Conservation (phyloP, 768 basidiomycete species). For the Pisolithus orientalis region DNA sequence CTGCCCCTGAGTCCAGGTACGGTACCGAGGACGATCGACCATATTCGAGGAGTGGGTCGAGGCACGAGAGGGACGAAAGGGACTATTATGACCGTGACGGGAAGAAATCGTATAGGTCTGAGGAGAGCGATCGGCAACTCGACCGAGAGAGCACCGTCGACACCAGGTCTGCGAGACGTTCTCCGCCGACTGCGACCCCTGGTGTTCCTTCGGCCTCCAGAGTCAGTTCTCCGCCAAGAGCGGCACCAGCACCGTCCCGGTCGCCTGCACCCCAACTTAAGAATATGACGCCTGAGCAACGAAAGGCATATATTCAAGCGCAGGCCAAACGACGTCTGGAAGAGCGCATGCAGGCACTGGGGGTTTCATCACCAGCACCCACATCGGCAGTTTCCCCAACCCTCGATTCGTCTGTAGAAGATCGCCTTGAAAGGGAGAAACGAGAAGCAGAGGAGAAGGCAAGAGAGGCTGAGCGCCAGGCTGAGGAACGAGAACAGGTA, state of each 20-base stretch:
- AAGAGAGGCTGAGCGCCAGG: slow-evolving; percentile 69
- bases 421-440: slow-evolving; percentile 79
- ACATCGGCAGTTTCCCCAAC: slow-evolving; percentile 34
- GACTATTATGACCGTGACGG: slow-evolving; percentile 25
- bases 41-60: slow-evolving; percentile 40
- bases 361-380: slow-evolving; percentile 47
- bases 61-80: slow-evolving; percentile 31
- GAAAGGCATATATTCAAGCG: slow-evolving; percentile 66
- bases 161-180: slow-evolving; percentile 26
- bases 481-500: slow-evolving; percentile 69
- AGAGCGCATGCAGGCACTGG: slow-evolving; percentile 83
- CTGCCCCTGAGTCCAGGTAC: slow-evolving; percentile 27
- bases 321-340: slow-evolving; percentile 80
- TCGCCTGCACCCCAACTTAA: slow-evolving; percentile 59
- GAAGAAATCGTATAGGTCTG: slow-evolving; percentile 21
- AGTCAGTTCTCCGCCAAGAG: slow-evolving; percentile 38
- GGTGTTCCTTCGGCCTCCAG: slow-evolving; percentile 33
- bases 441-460: slow-evolving; percentile 88
- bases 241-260: slow-evolving; percentile 46
- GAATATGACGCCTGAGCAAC: slow-evolving; percentile 81
- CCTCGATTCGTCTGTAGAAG: slow-evolving; percentile 78
- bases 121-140: slow-evolving; percentile 28
- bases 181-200: slow-evolving; percentile 44
- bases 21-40: slow-evolving; percentile 47
- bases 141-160: slow-evolving; percentile 14